Conservation (phyloP, 208 protist species). For the Crithidia acanthocephali region DNA sequence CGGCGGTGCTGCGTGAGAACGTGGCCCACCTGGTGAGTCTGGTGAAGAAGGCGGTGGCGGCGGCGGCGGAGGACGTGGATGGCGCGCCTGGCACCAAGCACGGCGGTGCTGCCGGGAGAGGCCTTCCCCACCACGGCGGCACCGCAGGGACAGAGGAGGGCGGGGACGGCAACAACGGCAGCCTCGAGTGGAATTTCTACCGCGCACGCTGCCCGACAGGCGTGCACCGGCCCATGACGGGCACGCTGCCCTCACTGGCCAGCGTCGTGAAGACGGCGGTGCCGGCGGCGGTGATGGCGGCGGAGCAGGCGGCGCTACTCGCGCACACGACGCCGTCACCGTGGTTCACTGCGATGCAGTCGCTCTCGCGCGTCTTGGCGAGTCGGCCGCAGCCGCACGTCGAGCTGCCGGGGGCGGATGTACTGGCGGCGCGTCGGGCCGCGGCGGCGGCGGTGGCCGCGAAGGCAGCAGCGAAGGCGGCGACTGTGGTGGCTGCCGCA, state of each 20-base stretch:
- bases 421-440: constrained; percentile 33
- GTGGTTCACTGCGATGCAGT: constrained; percentile 68
- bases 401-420: constrained; percentile 62
- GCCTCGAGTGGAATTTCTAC: constrained; percentile 22
- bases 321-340: constrained; percentile 39
- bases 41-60: constrained; percentile 49
- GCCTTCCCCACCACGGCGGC: not conserved
- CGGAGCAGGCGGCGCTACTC: constrained; percentile 11
- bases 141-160: not conserved
- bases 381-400: constrained; percentile 37
- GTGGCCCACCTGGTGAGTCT: constrained; percentile 67
- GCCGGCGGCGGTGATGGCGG: constrained; percentile 7
- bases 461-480: not conserved
- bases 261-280: constrained; percentile 26
- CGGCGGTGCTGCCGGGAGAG: not conserved
- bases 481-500: not conserved
- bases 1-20: constrained; percentile 62
- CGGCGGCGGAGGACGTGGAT: constrained; percentile 15
- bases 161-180: too few relatives aligned
- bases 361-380: constrained; percentile 42
- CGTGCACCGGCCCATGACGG: constrained; percentile 80
- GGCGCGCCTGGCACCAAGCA: too few relatives aligned
- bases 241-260: constrained; percentile 71
- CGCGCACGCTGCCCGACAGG: constrained; percentile 34
- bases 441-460: constrained; percentile 20